Evolutionary conservation across 2,329 filamentous ascomycete species (phyloP).

Genomic region (Dendryphion nanum): DNA sequence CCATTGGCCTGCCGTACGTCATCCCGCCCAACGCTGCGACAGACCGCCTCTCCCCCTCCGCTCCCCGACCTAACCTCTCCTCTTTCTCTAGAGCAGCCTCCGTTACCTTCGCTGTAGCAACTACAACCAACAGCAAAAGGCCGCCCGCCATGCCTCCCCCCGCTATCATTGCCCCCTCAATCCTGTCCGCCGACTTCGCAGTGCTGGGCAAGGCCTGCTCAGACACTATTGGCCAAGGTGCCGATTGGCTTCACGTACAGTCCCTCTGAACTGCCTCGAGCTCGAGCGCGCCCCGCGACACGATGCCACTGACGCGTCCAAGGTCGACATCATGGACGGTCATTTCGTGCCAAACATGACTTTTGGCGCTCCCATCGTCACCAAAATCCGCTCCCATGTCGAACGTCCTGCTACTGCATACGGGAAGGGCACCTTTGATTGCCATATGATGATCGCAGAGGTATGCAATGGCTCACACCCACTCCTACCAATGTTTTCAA

Average conservation of each 20-base stretch:
- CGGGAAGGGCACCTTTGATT: slow-evolving; percentile 93
- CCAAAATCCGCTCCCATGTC: slow-evolving; percentile 86
- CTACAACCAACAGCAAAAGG: too few species aligned
- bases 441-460: slow-evolving; percentile 99
- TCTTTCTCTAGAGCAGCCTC: too few species aligned
- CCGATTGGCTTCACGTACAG: slow-evolving; percentile 52
- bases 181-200: slow-evolving; percentile 94
- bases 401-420: slow-evolving; percentile 66
- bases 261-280: slow-evolving; percentile 2
- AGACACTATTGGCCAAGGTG: slow-evolving; percentile 79
- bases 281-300: slow-evolving; percentile 2
- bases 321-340: slow-evolving; percentile 98
- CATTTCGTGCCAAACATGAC: slow-evolving; percentile 99
- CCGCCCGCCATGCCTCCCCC: slow-evolving; percentile 76
- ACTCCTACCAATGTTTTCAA: too few species aligned
- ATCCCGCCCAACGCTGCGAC: not conserved
- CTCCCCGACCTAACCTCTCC: slow-evolving; percentile 5
- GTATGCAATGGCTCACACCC: slow-evolving; percentile 48
- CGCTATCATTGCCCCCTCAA: slow-evolving; percentile 96
- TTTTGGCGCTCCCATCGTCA: slow-evolving; percentile 91
- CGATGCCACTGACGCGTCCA: slow-evolving; percentile 66
- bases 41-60: slow-evolving; percentile 1
- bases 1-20: not conserved
- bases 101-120: too few species aligned
- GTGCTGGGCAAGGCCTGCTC: slow-evolving; percentile 82